Base-by-base conservation (phyloP, 2,329 filamentous ascomycete species). In the Curvularia sp. region DNA sequence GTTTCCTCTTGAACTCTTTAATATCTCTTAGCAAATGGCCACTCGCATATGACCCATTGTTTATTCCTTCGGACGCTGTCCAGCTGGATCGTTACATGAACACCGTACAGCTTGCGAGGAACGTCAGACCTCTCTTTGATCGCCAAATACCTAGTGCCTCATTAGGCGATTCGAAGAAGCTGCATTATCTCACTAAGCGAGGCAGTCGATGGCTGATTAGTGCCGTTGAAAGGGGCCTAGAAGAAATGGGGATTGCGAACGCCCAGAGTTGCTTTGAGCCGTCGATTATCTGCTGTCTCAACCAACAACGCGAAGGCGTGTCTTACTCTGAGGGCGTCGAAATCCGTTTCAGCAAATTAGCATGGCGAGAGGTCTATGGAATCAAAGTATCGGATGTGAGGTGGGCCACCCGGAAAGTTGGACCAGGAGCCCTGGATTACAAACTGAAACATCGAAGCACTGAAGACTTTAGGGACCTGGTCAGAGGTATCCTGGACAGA, bases 141-240 rank as follows among this genome's bases (percentile, higher is more conserved):
- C 63, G 63, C 31, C n/a, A 38, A 5, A 24, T 72, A 20, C 62
- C 62, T 3, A 64, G 58, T 10, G 61, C 60, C 5, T 58, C 62
- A 8, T 51, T 75, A 3, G 62, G 65, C 8, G 58, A 65, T 15
- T 67, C 65, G 2, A 73, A 70, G 43, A 58, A 64, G n/a, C 60
- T 75, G 10, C 60, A 69, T 30, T 73, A 64, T 57, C 53, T 68
- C 8, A 74, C 69, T 5, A 71, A 70, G 53, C 57, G 66, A 49
- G 58, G 64, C 35, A 59, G 61, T 18, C 41, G 26, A 26, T 75
- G 73, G 71, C 59, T 75, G 12, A 64, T 73, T 20, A 59, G 68
- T 44, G 63, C 65, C 0, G 60, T 74, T 18, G 61, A 67, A 52
- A 50, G 54, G 43, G 64, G 61, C 3, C 61, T 75, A 12, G 49